Base-by-base conservation (phyloP, 2,329 filamentous ascomycete genomes). In the Allantophomopsis cytisporea region DNA sequence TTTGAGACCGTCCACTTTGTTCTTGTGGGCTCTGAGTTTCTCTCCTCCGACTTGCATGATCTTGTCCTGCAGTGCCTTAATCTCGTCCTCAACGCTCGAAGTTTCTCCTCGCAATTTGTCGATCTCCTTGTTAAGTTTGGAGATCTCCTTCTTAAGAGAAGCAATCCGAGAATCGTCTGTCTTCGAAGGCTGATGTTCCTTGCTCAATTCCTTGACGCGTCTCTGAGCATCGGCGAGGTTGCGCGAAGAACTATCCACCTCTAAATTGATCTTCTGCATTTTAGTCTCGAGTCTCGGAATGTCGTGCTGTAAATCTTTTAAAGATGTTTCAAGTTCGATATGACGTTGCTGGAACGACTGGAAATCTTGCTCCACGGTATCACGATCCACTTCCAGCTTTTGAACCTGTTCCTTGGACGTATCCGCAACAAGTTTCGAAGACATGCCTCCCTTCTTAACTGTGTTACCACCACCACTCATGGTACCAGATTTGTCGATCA, bases 11-110 rank as follows among this genome's bases (percentile, higher is more conserved):
- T 96, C 89, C 28, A 98, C 87, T 65, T 83, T 93, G 44, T 85
- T 79, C 50, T 91, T 88, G 57, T 98, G 89, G 14, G 80, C 75
- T 40, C 91, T 80, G 14, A 98, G 76, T 61, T 85, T 87, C 53
- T 96, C 87, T 60, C 91, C 91, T 54, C 91, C 91, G 46, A 94
- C 81, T 60, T 95, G 82, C 91, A 98, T 96, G 54, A 98, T 98
- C 67, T 88, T 94, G 69, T 91, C 81, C 56, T 98, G 89, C 1
- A 98, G 68, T 15, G 71, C 71, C 61, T 94, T 89, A 61, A 98
- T 96, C 59, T 96, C 91, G 18, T 80, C 79, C 56, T 98, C 91
- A 7, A 94, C 78, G 35, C 80, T 91, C 2, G 83, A 76, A n/a
- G 83, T 95, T 60, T 96, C 86, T 8, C 74, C 69, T 44, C 78